Conservation (phyloP, 371 early-diverging fungal species). For the Apophysomyces elegans region DNA sequence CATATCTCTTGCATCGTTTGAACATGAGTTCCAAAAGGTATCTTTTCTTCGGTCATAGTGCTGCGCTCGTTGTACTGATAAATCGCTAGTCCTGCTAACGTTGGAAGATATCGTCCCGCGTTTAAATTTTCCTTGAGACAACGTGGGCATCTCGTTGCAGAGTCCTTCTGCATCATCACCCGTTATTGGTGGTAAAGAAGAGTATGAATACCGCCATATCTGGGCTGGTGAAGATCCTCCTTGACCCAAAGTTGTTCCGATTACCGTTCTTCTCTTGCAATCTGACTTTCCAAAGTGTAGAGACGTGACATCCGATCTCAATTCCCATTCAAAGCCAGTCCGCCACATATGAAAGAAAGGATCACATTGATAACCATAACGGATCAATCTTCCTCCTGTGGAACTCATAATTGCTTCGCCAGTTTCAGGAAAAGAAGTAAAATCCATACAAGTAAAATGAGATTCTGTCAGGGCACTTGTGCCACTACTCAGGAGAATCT, state of each 20-base stretch:
- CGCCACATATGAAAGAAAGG: conserved; percentile 36
- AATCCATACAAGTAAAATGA: conserved; percentile 10
- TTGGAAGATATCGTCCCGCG: not conserved
- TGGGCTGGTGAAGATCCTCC: not conserved
- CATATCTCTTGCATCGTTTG: conserved; percentile 11
- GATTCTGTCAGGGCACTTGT: not conserved
- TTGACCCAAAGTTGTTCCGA: conserved; percentile 9
- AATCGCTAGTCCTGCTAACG: not conserved
- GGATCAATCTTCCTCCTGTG: conserved; percentile 12
- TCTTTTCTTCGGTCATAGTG: conserved; percentile 19
- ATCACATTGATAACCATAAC: conserved; percentile 36
- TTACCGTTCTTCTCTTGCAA: conserved; percentile 4
- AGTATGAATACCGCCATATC: conserved; percentile 10
- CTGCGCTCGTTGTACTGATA: conserved; percentile 1
- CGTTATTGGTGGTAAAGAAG: conserved; percentile 1
- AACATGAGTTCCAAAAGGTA: conserved; percentile 26
- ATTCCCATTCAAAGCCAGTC: not conserved
- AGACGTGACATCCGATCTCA: conserved; percentile 3
- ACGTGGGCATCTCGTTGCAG: not conserved
- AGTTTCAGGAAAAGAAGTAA: not conserved
- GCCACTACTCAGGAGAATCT: not conserved
- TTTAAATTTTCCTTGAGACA: not conserved
- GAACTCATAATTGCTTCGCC: conserved; percentile 19
- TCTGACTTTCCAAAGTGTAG: conserved; percentile 5
- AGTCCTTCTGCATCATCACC: conserved; percentile 1